phyloP scores from a whole-genome alignment of 768 basidiomycete genomes.

The Mycena latifolia region DNA sequence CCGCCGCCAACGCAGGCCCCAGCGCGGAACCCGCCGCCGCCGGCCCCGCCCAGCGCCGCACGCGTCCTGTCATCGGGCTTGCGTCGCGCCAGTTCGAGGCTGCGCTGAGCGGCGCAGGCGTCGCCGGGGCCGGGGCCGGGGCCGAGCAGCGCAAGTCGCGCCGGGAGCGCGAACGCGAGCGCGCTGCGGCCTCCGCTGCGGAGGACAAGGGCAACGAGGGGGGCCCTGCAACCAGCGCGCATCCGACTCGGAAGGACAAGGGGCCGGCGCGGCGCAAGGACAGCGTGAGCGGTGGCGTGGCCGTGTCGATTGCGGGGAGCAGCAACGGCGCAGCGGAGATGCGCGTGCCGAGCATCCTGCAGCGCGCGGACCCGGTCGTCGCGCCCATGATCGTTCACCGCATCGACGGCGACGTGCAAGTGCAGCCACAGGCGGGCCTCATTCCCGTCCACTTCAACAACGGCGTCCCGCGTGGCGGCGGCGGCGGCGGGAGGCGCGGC shows the following conservation, averaged over 20 bases:
- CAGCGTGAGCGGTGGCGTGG: conserved; percentile 28
- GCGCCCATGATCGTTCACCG: conserved; percentile 29
- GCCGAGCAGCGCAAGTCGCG: conserved; percentile 32
- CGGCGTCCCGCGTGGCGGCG: background rate
- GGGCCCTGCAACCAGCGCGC: background rate
- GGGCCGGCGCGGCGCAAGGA: conserved; percentile 28
- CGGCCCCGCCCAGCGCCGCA: conserved; percentile 35
- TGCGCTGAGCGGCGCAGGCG: conserved; percentile 62
- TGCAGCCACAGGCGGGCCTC: conserved; percentile 28
- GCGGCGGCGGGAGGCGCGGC: conserved; percentile 11
- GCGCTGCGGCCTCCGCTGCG: conserved; percentile 16
- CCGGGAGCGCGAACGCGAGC: conserved; percentile 32
- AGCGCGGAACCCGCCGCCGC: conserved; percentile 8
- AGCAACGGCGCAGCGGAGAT: conserved; percentile 7
- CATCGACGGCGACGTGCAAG: conserved; percentile 31
- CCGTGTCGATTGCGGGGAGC: conserved; percentile 10
- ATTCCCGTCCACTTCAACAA: conserved; percentile 24
- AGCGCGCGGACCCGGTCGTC: conserved; percentile 22
- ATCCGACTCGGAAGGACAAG: conserved; percentile 23
- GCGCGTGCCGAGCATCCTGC: conserved; percentile 29
- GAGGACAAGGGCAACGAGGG: conserved; percentile 3
- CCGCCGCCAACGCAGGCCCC: conserved; percentile 21
- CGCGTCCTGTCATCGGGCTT: conserved; percentile 59
- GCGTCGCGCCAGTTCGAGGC: conserved; percentile 65
- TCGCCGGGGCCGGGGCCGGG: conserved; percentile 36